Percentiles rank a stretch among this genome's conserved stretches.
Conservation (phyloP, 306 rosid genomes). For the Prunus dulcis region DNA sequence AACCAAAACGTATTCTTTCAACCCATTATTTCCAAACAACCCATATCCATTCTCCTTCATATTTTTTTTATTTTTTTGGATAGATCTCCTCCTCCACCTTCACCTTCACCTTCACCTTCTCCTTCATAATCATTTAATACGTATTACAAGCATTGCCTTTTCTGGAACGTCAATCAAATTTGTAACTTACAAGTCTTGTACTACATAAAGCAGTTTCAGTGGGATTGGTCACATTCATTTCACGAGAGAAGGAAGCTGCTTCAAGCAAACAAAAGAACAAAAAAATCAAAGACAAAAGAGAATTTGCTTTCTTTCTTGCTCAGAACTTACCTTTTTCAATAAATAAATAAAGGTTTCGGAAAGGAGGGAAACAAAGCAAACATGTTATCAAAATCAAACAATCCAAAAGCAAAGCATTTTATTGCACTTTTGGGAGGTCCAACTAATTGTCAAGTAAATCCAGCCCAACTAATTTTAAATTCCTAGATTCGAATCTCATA, state of each 20-base stretch:
- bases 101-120: not conserved
- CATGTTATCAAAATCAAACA: no score
- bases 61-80: no score
- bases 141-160: not conserved
- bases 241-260: constrained; percentile 3
- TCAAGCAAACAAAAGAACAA: not conserved
- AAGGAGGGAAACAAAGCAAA: not conserved
- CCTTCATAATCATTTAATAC: no score
- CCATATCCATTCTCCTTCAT: no score
- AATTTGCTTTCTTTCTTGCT: not conserved
- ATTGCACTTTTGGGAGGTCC: no score
- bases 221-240: not conserved
- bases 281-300: not conserved
- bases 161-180: not conserved
- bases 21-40: no score
- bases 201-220: not conserved
- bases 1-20: no score
- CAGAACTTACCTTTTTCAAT: not conserved
- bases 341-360: not conserved
- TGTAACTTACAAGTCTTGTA: not conserved
- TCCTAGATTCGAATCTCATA: no score
- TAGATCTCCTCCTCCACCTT: not conserved
- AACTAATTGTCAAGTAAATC: no score
- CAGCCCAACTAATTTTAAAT: no score
- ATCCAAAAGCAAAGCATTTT: no score